These are phyloP conservation scores for Aethionema arabicum DNA, from an alignment of 345 rosid species.

Conservation along the genomic window DNA sequence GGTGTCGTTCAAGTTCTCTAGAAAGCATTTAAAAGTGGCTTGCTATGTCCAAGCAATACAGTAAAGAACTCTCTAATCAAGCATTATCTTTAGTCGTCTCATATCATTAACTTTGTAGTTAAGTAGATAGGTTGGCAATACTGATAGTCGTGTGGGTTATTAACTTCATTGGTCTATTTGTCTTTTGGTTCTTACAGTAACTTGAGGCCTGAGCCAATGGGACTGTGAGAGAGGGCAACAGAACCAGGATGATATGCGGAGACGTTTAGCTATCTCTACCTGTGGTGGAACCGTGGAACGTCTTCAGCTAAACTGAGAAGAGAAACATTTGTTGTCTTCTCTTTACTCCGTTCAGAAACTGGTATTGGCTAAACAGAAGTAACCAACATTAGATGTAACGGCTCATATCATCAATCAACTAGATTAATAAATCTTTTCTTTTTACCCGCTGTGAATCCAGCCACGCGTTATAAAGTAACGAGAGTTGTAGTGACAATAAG, in stretches of 20 bases:
- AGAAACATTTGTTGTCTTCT: too few species aligned
- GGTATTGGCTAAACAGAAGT: too few species aligned
- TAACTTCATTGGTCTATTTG: not conserved
- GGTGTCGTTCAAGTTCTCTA: not conserved
- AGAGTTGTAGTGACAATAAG: conserved; percentile 13
- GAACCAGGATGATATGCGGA: not conserved
- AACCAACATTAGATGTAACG: too few species aligned
- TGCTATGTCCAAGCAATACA: too few species aligned
- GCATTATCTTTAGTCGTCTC: too few species aligned
- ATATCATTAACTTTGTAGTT: too few species aligned
- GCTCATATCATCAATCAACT: too few species aligned
- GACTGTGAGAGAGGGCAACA: conserved; percentile 14
- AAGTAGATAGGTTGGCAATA: too few species aligned
- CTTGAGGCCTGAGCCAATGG: not conserved
- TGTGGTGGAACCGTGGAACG: not conserved
- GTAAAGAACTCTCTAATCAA: too few species aligned
- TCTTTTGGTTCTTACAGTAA: conserved; percentile 4
- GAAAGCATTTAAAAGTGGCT: not conserved
- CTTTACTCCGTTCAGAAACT: too few species aligned
- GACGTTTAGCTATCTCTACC: conserved; percentile 12
- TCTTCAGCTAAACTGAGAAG: too few species aligned
- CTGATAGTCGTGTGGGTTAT: not conserved
- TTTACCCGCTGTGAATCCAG: not conserved
- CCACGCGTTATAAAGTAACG: conserved; percentile 1
- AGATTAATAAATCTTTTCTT: too few species aligned